phyloP scores from a whole-genome alignment of 2,329 filamentous ascomycete species.

The Exserohilum turcica region DNA sequence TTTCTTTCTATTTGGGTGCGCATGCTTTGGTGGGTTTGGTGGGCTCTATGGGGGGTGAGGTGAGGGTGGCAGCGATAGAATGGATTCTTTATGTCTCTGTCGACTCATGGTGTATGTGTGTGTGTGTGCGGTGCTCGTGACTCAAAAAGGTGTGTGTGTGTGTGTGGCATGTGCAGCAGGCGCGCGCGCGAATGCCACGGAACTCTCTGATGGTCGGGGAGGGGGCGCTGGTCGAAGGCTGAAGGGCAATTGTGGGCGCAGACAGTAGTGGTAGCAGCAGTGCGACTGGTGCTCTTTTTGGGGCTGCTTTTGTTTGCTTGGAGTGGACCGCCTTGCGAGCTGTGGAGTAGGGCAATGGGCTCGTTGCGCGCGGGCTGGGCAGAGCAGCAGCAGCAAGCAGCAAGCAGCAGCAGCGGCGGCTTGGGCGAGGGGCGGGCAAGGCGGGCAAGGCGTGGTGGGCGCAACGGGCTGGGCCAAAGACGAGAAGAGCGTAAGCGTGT shows the following conservation, averaged over 20 bases:
- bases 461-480: conserved; percentile 1
- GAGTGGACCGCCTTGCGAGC: neutral
- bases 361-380: neutral
- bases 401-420: no score
- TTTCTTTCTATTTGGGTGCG: conserved; percentile 4
- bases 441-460: neutral
- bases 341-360: neutral
- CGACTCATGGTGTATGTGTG: neutral
- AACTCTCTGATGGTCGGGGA: neutral
- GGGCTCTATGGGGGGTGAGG: conserved; percentile 3
- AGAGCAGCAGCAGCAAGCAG: no score
- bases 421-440: no score
- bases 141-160: conserved; percentile 2
- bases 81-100: conserved; percentile 11
- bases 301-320: neutral
- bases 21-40: conserved; percentile 7
- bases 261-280: no score
- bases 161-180: neutral
- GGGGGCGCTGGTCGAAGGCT: neutral
- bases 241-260: conserved; percentile 7
- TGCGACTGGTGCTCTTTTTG: neutral
- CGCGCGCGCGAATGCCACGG: neutral
- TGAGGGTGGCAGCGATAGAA: conserved; percentile 8
- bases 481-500: neutral
- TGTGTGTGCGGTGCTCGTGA: conserved; percentile 20